These are phyloP conservation scores for Microthyrium microscopicum DNA, from an alignment of 2,329 filamentous ascomycete genomes.

Conservation along the genomic window DNA sequence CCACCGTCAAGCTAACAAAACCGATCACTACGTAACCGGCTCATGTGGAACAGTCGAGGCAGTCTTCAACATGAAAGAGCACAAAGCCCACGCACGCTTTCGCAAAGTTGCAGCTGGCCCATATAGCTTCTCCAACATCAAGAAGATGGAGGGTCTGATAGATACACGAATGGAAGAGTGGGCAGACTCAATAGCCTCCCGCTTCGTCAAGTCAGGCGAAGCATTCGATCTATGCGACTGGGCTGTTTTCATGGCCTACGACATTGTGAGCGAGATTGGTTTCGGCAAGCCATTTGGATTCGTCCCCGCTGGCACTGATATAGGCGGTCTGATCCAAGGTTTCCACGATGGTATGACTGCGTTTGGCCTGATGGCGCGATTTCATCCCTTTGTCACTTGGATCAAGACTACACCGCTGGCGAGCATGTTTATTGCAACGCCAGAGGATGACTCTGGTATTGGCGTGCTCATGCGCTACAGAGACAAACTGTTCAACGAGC, in stretches of 20 bases:
- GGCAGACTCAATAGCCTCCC: constrained; percentile 29
- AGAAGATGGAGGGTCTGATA: constrained; percentile 41
- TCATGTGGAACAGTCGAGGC: constrained; percentile 38
- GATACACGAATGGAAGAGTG: constrained; percentile 35
- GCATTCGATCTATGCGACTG: constrained; percentile 39
- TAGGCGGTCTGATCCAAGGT: constrained; percentile 36
- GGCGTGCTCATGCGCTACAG: constrained; percentile 41
- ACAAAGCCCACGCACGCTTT: constrained; percentile 32
- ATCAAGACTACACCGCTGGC: constrained; percentile 34
- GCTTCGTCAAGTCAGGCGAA: constrained; percentile 28
- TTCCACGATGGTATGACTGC: constrained; percentile 36
- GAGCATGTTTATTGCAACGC: constrained; percentile 33
- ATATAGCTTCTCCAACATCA: constrained; percentile 40
- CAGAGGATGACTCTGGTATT: constrained; percentile 37
- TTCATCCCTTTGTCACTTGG: constrained; percentile 38
- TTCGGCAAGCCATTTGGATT: constrained; percentile 42
- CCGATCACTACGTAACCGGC: constrained; percentile 41
- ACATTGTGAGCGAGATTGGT: constrained; percentile 39
- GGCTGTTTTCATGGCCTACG: constrained; percentile 38
- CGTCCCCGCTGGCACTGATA: constrained; percentile 33
- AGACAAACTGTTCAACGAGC: constrained; percentile 33
- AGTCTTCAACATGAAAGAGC: constrained; percentile 41
- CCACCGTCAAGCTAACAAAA: constrained; percentile 38
- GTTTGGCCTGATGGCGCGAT: constrained; percentile 34
- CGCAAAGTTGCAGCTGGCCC: constrained; percentile 38